phyloP scores from a whole-genome alignment of 257 asterid species.

The Solanum sparsipilum region DNA sequence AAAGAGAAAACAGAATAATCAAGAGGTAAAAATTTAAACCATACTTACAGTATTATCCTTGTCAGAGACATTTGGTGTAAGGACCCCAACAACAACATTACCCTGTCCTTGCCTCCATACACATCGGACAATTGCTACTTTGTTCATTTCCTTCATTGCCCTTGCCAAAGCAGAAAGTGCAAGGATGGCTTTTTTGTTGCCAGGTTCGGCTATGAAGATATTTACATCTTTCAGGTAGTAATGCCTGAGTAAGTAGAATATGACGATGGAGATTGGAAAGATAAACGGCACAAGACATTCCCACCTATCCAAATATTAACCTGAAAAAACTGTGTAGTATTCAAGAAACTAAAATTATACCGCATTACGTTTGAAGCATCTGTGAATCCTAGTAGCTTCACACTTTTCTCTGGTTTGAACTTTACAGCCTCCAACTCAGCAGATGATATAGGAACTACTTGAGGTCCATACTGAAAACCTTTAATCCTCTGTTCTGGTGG shows the following conservation, averaged over 20 bases:
- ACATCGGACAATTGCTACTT: conserved; percentile 87
- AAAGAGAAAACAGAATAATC: neutral
- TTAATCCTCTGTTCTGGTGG: conserved; percentile 98
- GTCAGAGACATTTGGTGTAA: conserved; percentile 76
- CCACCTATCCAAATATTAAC: neutral
- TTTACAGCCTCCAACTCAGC: conserved; percentile 91
- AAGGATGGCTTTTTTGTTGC: conserved; percentile 47
- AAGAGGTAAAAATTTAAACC: neutral
- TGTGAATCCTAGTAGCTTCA: conserved; percentile 88
- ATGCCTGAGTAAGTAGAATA: conserved; percentile 41
- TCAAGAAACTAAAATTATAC: conserved; percentile 28
- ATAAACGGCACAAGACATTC: neutral
- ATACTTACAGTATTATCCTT: conserved; percentile 51
- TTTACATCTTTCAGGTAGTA: conserved; percentile 90
- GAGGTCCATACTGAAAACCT: conserved; percentile 93
- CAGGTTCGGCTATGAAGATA: conserved; percentile 89
- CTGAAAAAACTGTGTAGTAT: neutral
- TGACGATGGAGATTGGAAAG: conserved; percentile 8
- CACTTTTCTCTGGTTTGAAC: conserved; percentile 93
- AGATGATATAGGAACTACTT: conserved; percentile 93
- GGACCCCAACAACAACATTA: conserved; percentile 79
- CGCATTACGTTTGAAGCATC: conserved; percentile 81
- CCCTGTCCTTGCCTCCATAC: conserved; percentile 98
- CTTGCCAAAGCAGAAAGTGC: conserved; percentile 92
- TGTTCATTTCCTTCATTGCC: conserved; percentile 80